These are phyloP conservation scores for Curvularia sp. DNA, from an alignment of 2,329 filamentous ascomycete species.

Conservation along the genomic window DNA sequence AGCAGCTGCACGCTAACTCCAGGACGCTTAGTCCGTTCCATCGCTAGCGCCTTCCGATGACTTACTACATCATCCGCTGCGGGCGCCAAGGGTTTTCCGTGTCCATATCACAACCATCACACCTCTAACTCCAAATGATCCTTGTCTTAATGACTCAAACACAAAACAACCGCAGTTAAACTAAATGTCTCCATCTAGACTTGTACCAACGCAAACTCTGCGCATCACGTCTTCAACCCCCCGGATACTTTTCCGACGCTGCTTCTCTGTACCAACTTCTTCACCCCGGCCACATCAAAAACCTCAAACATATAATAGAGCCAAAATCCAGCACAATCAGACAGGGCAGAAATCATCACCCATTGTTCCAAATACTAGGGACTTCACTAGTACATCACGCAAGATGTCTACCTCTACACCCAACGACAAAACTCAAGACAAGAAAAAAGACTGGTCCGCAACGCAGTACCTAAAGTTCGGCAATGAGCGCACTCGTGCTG, in stretches of 20 bases:
- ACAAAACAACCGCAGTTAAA: not conserved
- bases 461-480: constrained; percentile 64
- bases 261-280: not conserved
- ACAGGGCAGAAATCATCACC: not conserved
- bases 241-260: constrained; percentile 10
- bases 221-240: not conserved
- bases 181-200: not conserved
- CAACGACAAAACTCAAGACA: not conserved
- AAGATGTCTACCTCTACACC: not conserved
- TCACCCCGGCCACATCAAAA: not conserved
- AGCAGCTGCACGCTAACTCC: not conserved
- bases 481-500: constrained; percentile 61
- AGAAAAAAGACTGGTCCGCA: constrained; percentile 61
- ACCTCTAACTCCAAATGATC: not conserved
- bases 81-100: not conserved
- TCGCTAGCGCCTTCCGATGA: not conserved
- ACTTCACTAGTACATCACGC: not conserved
- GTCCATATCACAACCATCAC: not conserved
- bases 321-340: not conserved
- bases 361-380: not conserved
- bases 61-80: not conserved
- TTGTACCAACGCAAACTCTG: not conserved
- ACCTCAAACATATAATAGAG: not conserved
- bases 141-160: not conserved
- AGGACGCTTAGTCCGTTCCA: not conserved